A percentile compares a stretch with the other conserved stretches of the same genome.
These are phyloP conservation scores for Diaporthe citrichinensis DNA, from an alignment of 2,329 filamentous ascomycete species.

Conservation along the genomic window DNA sequence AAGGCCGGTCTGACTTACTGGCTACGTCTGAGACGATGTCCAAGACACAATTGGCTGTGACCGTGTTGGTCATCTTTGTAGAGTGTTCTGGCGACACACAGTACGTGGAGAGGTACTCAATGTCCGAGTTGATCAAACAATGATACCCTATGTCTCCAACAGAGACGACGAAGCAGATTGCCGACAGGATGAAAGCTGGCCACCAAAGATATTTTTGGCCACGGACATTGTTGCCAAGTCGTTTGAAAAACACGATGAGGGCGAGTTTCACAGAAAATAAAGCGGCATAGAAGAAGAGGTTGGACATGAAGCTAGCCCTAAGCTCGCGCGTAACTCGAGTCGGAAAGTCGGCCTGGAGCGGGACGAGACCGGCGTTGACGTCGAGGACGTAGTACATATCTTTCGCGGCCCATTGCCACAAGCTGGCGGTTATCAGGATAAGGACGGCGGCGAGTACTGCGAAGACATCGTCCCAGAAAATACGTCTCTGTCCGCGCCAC, in stretches of 20 bases:
- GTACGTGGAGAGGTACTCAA: not conserved
- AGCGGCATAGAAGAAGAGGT: not conserved
- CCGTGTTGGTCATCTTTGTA: not conserved
- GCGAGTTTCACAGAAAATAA: slow-evolving; percentile 6
- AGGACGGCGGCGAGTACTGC: not conserved
- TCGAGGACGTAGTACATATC: not conserved
- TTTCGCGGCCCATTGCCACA: slow-evolving; percentile 1
- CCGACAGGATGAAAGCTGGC: slow-evolving; percentile 10
- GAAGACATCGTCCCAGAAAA: slow-evolving; percentile 1
- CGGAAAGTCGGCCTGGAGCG: not conserved
- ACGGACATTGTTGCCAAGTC: slow-evolving; percentile 6
- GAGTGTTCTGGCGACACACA: not conserved
- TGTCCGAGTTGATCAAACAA: not conserved
- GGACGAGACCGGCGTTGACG: not conserved
- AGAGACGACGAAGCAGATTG: not conserved
- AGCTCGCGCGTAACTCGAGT: not conserved
- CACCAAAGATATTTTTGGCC: slow-evolving; percentile 22
- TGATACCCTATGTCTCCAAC: not conserved
- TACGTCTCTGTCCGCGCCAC: not conserved
- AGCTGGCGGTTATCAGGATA: not conserved
- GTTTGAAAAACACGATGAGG: slow-evolving; percentile 25
- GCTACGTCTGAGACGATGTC: slow-evolving; percentile 13
- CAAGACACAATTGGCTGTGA: slow-evolving; percentile 3
- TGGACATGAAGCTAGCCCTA: not conserved
- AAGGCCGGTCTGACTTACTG: not conserved